Conservation (phyloP, 768 basidiomycete genomes). For the Cubamyces sp. region DNA sequence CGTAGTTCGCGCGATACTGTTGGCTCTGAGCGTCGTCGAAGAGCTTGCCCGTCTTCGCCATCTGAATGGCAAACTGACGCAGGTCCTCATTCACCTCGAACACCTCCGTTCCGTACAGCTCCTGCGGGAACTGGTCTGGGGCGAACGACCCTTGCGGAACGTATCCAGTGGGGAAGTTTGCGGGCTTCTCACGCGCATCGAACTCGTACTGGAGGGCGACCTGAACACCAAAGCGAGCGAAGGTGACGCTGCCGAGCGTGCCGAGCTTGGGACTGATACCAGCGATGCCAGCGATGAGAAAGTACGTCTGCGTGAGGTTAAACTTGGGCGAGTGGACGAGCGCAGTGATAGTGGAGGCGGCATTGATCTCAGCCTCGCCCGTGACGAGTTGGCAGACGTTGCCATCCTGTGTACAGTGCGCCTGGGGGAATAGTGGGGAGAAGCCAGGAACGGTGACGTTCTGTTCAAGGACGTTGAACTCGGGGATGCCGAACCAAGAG, state of each 20-base stretch:
- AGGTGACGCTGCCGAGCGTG: constrained; percentile 42
- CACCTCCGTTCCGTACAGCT: constrained; percentile 49
- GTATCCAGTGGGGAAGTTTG: constrained; percentile 43
- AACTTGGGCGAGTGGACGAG: constrained; percentile 40
- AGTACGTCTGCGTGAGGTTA: constrained; percentile 45
- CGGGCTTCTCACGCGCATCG: constrained; percentile 46
- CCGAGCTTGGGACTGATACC: constrained; percentile 45
- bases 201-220: constrained; percentile 44
- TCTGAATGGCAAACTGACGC: constrained; percentile 35
- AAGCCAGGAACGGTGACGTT: constrained; percentile 44
- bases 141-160: constrained; percentile 36
- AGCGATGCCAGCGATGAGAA: constrained; percentile 46
- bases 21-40: constrained; percentile 38
- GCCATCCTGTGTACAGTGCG: constrained; percentile 40
- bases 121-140: constrained; percentile 33
- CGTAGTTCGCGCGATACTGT: constrained; percentile 40
- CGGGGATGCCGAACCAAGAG: constrained; percentile 31
- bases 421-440: constrained; percentile 43
- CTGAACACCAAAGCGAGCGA: constrained; percentile 46
- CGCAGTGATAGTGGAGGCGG: constrained; percentile 38
- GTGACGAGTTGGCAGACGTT: constrained; percentile 43
- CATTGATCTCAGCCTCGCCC: constrained; percentile 48
- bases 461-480: constrained; percentile 37
- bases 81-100: constrained; percentile 49
- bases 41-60: constrained; percentile 37